Evolutionary conservation across 169 alveolate species (phyloP).

Genomic region (Plasmodium billcollinsi): DNA sequence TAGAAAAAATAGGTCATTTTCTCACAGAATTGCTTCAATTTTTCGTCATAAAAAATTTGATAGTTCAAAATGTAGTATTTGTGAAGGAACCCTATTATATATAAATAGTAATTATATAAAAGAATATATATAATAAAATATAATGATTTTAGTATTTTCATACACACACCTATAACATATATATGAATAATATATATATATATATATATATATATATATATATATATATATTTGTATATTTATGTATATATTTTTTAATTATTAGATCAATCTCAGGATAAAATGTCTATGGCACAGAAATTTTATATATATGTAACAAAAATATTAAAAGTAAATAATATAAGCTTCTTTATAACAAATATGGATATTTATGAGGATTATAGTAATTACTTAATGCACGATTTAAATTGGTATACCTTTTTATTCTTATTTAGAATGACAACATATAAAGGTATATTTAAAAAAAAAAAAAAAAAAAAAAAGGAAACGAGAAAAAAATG

Average conservation of each 20-base stretch:
- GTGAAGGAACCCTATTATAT: conserved; percentile 60
- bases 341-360: conserved; percentile 6
- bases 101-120: conserved; percentile 27
- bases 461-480: background rate
- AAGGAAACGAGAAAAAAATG: background rate
- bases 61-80: conserved; percentile 17
- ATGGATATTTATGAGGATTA: conserved; percentile 52
- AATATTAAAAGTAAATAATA: conserved; percentile 13
- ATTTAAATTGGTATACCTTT: conserved; percentile 54
- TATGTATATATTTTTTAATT: background rate
- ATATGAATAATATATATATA: background rate
- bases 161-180: no score
- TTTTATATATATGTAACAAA: conserved; percentile 17
- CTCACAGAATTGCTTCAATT: background rate
- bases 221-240: background rate
- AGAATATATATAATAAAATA: background rate
- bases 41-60: conserved; percentile 11
- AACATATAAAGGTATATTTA: conserved; percentile 27
- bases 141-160: no score
- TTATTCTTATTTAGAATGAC: conserved; percentile 47
- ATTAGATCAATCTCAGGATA: conserved; percentile 22
- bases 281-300: conserved; percentile 32
- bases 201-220: conserved; percentile 5
- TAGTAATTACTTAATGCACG: conserved; percentile 57
- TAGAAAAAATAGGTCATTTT: background rate